A percentile compares a stretch with the other conserved stretches of the same genome.
phyloP scores from a whole-genome alignment of 177 flowering plant genomes.

The Vitis hybrid region DNA sequence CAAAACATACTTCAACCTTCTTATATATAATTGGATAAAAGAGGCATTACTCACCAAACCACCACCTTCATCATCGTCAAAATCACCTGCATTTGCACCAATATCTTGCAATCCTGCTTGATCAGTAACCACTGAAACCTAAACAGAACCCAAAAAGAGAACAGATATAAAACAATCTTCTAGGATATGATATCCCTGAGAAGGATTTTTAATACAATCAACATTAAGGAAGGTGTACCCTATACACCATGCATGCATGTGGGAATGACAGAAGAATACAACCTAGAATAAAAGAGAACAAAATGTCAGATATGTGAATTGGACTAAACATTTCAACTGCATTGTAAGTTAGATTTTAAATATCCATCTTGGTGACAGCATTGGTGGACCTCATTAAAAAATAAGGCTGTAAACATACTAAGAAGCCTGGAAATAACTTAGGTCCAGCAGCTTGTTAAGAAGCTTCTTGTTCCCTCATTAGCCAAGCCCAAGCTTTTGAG shows the following conservation, averaged over 20 bases:
- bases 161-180: not conserved
- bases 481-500: no score
- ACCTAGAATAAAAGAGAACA: not conserved
- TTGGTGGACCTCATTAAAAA: not conserved
- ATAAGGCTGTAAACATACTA: not conserved
- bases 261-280: not conserved
- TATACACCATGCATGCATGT: not conserved
- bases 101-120: constrained; percentile 74
- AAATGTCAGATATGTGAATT: not conserved
- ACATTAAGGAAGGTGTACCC: not conserved
- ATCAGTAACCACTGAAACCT: constrained; percentile 96
- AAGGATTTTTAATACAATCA: not conserved
- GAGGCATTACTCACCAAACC: constrained; percentile 72
- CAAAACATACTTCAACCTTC: not conserved
- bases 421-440: no score
- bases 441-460: no score
- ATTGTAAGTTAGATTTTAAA: not conserved
- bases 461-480: no score
- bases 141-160: constrained; percentile 2
- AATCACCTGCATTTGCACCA: constrained; percentile 75
- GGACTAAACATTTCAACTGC: not conserved
- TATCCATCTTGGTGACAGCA: not conserved
- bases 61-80: constrained; percentile 96
- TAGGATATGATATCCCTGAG: not conserved
- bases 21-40: not conserved